Conservation (phyloP, 495 filamentous ascomycete genomes). For the Penicilliopsis zonata region DNA sequence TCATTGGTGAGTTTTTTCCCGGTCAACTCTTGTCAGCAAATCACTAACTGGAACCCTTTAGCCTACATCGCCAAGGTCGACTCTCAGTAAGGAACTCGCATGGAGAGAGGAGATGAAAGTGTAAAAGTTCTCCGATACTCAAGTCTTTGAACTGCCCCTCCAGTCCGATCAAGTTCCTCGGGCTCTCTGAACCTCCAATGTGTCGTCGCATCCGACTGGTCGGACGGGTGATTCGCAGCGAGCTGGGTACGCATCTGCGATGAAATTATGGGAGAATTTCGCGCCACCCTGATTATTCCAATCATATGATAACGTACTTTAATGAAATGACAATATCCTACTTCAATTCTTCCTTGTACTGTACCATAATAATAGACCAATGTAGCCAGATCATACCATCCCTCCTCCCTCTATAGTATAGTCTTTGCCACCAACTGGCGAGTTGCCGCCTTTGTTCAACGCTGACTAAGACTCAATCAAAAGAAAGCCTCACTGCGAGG, state of each 20-base stretch:
- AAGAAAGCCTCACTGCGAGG: no score
- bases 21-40: background rate
- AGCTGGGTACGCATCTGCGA: no score
- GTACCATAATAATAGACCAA: no score
- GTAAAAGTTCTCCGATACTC: slow-evolving; percentile 4
- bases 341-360: slow-evolving; percentile 6
- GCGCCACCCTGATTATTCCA: slow-evolving; percentile 8
- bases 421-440: no score
- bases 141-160: background rate
- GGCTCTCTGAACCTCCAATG: no score
- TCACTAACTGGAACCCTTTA: slow-evolving; percentile 11
- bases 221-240: no score
- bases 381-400: no score
- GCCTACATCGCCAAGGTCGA: slow-evolving; percentile 88
- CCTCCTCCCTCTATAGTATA: no score
- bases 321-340: slow-evolving; percentile 17
- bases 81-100: slow-evolving; percentile 35
- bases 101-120: slow-evolving; percentile 18
- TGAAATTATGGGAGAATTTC: slow-evolving; percentile 1
- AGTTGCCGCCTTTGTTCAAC: background rate
- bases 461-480: background rate
- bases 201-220: background rate
- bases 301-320: slow-evolving; percentile 18
- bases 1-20: slow-evolving; percentile 43
- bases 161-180: background rate